phyloP scores from a whole-genome alignment of 1,139 yeast genomes.

The Lodderomyces elongisporus region DNA sequence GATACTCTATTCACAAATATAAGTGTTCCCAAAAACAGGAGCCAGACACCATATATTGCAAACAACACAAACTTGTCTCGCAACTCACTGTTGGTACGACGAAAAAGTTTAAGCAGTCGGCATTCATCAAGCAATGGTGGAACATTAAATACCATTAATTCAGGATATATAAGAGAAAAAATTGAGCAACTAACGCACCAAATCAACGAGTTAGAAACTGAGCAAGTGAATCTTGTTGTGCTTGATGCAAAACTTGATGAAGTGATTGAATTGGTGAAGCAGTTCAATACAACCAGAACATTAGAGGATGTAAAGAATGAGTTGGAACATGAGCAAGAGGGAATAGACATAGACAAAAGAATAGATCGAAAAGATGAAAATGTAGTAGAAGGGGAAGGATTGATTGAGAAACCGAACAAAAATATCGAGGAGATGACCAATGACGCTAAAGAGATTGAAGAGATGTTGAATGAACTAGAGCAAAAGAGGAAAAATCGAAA shows the following conservation, averaged over 20 bases:
- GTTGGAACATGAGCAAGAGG: not conserved
- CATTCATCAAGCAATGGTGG: slow-evolving; percentile 3
- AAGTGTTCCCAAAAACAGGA: slow-evolving; percentile 1
- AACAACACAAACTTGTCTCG: slow-evolving; percentile 4
- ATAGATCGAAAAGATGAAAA: not conserved
- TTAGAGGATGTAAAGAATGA: not conserved
- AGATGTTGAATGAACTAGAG: not conserved
- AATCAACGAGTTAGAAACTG: slow-evolving; percentile 5
- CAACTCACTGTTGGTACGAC: slow-evolving; percentile 2
- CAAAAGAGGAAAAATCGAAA: not conserved
- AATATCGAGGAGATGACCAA: too few species aligned
- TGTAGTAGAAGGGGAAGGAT: too few species aligned
- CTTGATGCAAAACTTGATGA: slow-evolving; percentile 5
- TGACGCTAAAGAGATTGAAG: not conserved
- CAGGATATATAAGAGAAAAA: slow-evolving; percentile 9
- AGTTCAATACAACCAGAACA: too few species aligned
- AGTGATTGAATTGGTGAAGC: slow-evolving; percentile 3
- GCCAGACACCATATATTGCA: slow-evolving; percentile 5
- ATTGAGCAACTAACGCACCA: slow-evolving; percentile 6
- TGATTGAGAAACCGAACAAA: too few species aligned
- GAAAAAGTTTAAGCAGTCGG: slow-evolving; percentile 1
- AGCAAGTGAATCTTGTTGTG: not conserved
- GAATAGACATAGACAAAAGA: not conserved
- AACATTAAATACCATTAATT: too few species aligned
- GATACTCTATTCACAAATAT: not conserved